Evolutionary conservation across 305 asterid species (phyloP).

Genomic region (Solanum hybrid): DNA sequence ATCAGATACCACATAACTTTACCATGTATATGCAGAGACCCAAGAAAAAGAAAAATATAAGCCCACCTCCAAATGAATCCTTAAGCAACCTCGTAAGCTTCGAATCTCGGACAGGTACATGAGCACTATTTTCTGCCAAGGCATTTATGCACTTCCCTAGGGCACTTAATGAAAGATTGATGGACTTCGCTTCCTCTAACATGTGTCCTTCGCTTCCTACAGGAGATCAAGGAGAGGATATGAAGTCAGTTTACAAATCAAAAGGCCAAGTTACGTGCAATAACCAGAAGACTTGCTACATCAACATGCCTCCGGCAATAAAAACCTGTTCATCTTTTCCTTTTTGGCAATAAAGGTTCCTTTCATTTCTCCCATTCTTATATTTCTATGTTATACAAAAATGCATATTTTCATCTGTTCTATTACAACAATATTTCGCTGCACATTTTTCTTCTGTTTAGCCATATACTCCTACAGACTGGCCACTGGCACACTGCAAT

Average conservation of each 20-base stretch:
- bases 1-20: not conserved
- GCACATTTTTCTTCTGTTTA: not conserved
- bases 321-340: not conserved
- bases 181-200: constrained; percentile 97
- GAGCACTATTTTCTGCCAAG: constrained; percentile 95
- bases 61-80: constrained; percentile 98
- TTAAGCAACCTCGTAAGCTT: constrained; percentile 93
- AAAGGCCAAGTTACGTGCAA: not conserved
- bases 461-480: not conserved
- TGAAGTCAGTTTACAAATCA: constrained; percentile 2
- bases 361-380: not conserved
- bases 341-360: not conserved
- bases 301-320: not conserved
- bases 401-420: not conserved
- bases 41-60: constrained; percentile 8
- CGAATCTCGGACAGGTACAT: constrained; percentile 97
- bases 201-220: constrained; percentile 98
- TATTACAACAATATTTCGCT: not conserved
- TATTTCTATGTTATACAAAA: not conserved
- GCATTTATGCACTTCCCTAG: constrained; percentile 99
- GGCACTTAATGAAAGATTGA: constrained; percentile 95
- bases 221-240: constrained; percentile 18
- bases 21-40: not conserved
- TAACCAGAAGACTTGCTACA: not conserved
- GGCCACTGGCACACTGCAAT: not conserved